phyloP scores from a whole-genome alignment of 495 filamentous ascomycete genomes.

The Melanomma pulvis-pyrius region DNA sequence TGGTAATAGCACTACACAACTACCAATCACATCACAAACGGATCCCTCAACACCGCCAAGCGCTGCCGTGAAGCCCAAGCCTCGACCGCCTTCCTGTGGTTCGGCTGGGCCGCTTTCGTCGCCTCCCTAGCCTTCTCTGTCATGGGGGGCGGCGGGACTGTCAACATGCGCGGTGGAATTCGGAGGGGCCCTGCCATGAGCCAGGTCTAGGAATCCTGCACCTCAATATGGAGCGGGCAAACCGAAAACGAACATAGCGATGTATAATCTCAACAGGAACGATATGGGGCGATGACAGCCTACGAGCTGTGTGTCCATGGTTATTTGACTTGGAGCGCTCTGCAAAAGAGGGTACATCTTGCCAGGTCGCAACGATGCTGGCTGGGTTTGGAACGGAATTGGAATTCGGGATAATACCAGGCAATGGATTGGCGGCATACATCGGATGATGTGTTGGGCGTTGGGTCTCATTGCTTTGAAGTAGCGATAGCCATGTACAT shows the following conservation, averaged over 20 bases:
- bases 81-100: slow-evolving; percentile 70
- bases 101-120: slow-evolving; percentile 64
- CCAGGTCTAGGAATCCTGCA: slow-evolving; percentile 56
- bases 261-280: background rate
- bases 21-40: slow-evolving; percentile 63
- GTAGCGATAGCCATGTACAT: background rate
- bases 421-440: background rate
- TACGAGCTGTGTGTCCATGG: slow-evolving; percentile 1
- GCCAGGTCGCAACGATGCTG: slow-evolving; percentile 6
- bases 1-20: slow-evolving; percentile 55
- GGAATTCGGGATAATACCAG: slow-evolving; percentile 4
- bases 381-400: background rate
- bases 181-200: slow-evolving; percentile 61
- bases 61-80: slow-evolving; percentile 73
- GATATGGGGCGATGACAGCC: too few species aligned
- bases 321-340: too few species aligned
- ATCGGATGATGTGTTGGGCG: slow-evolving; percentile 3
- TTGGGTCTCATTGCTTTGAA: background rate
- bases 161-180: slow-evolving; percentile 53
- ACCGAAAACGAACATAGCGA: background rate
- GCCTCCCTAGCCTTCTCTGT: slow-evolving; percentile 57
- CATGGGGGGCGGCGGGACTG: slow-evolving; percentile 49
- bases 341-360: slow-evolving; percentile 3
- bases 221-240: background rate
- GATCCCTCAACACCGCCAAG: slow-evolving; percentile 55